These are phyloP conservation scores for Pseudogymnoascus sp. DNA, from an alignment of 2,329 filamentous ascomycete genomes.

Conservation along the genomic window DNA sequence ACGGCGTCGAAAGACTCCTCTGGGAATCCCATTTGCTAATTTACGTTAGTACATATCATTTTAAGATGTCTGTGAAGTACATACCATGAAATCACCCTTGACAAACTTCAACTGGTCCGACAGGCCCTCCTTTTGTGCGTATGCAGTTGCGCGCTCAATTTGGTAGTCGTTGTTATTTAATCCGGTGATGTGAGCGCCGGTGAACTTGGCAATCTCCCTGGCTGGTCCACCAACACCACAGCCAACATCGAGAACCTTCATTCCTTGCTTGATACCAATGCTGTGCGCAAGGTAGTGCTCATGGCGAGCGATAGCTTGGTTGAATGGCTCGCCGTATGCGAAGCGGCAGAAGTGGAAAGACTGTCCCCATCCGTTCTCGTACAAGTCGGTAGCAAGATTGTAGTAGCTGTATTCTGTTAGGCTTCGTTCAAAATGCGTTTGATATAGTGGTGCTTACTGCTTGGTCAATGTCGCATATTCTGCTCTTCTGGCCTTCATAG, in stretches of 20 bases:
- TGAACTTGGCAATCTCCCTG: constrained; percentile 93
- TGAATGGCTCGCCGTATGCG: constrained; percentile 76
- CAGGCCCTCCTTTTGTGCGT: constrained; percentile 75
- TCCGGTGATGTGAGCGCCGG: constrained; percentile 79
- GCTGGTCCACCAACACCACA: constrained; percentile 96
- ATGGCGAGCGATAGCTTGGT: constrained; percentile 87
- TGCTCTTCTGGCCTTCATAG: constrained; percentile 60
- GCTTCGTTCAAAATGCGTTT: background rate
- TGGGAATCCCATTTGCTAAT: constrained; percentile 84
- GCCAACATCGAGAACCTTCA: constrained; percentile 90
- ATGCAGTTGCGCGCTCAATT: constrained; percentile 83
- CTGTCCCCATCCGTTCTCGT: constrained; percentile 95
- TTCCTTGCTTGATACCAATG: constrained; percentile 77
- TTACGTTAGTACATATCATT: constrained; percentile 10
- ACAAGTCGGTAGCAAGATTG: constrained; percentile 91
- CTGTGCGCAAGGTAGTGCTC: constrained; percentile 94
- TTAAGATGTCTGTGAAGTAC: constrained; percentile 13
- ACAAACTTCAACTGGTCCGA: constrained; percentile 74
- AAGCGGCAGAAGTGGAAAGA: constrained; percentile 98
- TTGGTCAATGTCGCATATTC: constrained; percentile 91
- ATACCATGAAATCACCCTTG: constrained; percentile 93
- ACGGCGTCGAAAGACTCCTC: constrained; percentile 90
- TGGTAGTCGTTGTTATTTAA: constrained; percentile 99
- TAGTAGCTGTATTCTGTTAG: constrained; percentile 62
- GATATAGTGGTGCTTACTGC: constrained; percentile 54